Evolutionary conservation across 2,329 filamentous ascomycete genomes (phyloP), one percentile per base, ranked within the genome.

Genomic region (Alternaria gaisen): DNA sequence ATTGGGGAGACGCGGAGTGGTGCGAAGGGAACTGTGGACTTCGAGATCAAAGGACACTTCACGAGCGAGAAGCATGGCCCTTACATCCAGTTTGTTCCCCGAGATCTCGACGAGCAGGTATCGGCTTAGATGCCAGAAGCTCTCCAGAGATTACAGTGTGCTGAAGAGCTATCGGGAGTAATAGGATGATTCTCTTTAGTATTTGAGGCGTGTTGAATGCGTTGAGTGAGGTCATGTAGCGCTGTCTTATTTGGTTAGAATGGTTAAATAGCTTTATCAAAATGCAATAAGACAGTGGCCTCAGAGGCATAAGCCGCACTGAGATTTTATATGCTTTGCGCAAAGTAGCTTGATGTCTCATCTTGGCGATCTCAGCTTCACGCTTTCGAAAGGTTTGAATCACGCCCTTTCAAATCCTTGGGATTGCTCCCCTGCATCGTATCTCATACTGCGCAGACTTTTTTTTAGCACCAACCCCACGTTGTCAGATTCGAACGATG

Each of bases 61-160:
- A 55, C 53, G 11, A 55, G 41, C 34, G 26, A 22, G 34, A 55
- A 55, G 26, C 12, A 47, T 16, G 53, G 53, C 22, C 53, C 53
- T 9, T 55, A 18, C 22, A 44, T 55, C 22, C 53, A 36, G 34
- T 55, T 55, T 38, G 4, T 9, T 38, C 36, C 36, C 7, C 36
- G 36, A 4, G 2, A 38, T n/a, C 36, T 18, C n/a, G 36, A 38
- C 36, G 7, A 18, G 36, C 36, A 38, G 36, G 3, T 38, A 16
- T n/a, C 16, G n/a, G 36, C 36, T 18, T 18, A 38, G 36, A 38
- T 8, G 16, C 36, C 36, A 38, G 16, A 18, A 38, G 36, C 36
- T 18, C 8, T 38, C 8, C 16, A 38, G 34, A 16, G 34, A 16
- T 3, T 38, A n/a, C 34, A 18, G 36, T n/a, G 36, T 18, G 16